Base-by-base conservation (phyloP, 768 basidiomycete species). In the Leccinum olivaceopallidum region DNA sequence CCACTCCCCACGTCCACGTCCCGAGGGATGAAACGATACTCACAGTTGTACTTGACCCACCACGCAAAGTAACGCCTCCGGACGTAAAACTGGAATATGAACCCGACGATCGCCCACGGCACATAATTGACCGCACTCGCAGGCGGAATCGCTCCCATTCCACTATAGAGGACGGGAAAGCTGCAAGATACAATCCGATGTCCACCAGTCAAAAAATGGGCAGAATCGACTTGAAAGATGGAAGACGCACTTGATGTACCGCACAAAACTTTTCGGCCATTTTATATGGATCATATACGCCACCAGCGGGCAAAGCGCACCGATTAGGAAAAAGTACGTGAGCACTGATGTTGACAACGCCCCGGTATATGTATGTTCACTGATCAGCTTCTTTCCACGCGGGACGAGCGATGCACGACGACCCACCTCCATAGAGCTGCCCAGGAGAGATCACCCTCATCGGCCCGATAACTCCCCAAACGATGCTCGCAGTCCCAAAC, bases 391-490 rank as follows among this genome's bases (percentile, higher is more conserved):
- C 4, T 2, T 42, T 42, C 18, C 18, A n/a, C 18, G 39, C 18
- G 4, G 0, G 39, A n/a, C 7, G 39, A 14, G 18, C 8, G 4
- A 42, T 39, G 18, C 39, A 42, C 39, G 18, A 42, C 18, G 39
- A n/a, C 39, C 18, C 51, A 75, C 78, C 78, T 60, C 81, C 81
- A 72, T 88, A 88, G 18, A 85, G 76, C 68, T 84, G 82, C 13
- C 88, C 89, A 18, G 75, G 52, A 2, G 84, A 88, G 79, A 90
- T 93, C 69, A 86, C 81, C n/a, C 84, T 79, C 34, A 75, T 77
- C 6, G 92, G 92, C 2, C 92, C 90, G 58, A 94, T 89, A 62
- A 90, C 88, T 61, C 92, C 89, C 87, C 86, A 92, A 63, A 93
- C 82, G 62, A 94, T 83, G 60, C 84, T 85, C 22, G 91, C 91